Evolutionary conservation across 108 stramenopile species (phyloP).

Genomic region (Nitzschia sp.): DNA sequence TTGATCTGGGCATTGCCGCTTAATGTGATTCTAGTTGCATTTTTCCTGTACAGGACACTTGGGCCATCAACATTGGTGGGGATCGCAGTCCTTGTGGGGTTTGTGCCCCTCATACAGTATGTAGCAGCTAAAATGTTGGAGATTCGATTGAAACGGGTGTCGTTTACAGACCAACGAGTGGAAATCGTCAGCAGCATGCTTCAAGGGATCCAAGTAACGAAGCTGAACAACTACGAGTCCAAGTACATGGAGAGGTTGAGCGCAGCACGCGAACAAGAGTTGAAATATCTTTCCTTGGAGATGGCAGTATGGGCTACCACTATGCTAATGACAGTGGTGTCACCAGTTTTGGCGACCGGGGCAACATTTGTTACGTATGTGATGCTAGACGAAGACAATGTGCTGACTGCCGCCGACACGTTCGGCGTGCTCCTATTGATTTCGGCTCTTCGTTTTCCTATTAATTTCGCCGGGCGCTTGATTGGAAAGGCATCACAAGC

Average conservation of each 20-base stretch:
- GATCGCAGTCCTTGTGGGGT: constrained; percentile 45
- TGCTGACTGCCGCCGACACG: constrained; percentile 53
- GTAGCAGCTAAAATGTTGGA: constrained; percentile 54
- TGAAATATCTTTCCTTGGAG: constrained; percentile 49
- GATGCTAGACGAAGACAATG: constrained; percentile 46
- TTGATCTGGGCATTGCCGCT: constrained; percentile 77
- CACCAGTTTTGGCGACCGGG: constrained; percentile 49
- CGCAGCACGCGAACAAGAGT: constrained; percentile 43
- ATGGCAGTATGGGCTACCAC: constrained; percentile 58
- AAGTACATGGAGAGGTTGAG: constrained; percentile 41
- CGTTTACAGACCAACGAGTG: constrained; percentile 62
- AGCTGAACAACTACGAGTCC: constrained; percentile 71
- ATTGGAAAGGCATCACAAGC: constrained; percentile 62
- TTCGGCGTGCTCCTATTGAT: constrained; percentile 63
- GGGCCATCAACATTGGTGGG: constrained; percentile 68
- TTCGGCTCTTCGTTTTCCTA: constrained; percentile 63
- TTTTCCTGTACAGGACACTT: constrained; percentile 47
- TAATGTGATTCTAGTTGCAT: constrained; percentile 55
- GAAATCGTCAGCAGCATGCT: constrained; percentile 66
- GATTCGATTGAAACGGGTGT: constrained; percentile 52
- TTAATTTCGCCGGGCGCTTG: constrained; percentile 63
- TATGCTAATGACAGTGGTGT: constrained; percentile 63
- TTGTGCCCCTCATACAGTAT: constrained; percentile 58
- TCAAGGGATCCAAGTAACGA: constrained; percentile 66
- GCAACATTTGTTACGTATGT: constrained; percentile 68